A percentile compares a stretch with the other conserved stretches of the same genome.
phyloP scores from a whole-genome alignment of 176 grass and related monocot species.

The Zea mays region DNA sequence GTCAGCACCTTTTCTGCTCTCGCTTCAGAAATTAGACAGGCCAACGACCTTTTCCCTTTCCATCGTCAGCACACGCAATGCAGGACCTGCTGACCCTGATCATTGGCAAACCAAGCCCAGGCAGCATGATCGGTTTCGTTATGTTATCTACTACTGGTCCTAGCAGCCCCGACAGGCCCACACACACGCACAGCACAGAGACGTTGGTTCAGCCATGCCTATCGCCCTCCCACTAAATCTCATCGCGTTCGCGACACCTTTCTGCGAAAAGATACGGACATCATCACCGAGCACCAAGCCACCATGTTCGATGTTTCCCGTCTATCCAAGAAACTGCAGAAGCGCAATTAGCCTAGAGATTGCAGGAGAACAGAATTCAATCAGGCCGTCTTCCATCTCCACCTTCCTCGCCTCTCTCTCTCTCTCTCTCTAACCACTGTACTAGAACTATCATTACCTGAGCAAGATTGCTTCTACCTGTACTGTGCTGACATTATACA shows the following conservation, averaged over 20 bases:
- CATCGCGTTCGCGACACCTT: conserved; percentile 30
- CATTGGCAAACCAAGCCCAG: conserved; percentile 21
- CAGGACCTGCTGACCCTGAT: conserved; percentile 19
- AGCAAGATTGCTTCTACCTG: background rate
- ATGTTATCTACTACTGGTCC: conserved; percentile 36
- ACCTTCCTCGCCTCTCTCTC: conserved; percentile 14
- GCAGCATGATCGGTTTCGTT: conserved; percentile 36
- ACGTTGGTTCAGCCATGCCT: conserved; percentile 49
- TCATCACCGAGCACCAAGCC: conserved; percentile 33
- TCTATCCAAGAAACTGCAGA: conserved; percentile 33
- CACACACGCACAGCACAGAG: background rate
- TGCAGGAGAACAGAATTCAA: conserved; percentile 44
- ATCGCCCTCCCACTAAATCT: conserved; percentile 51
- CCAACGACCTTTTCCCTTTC: background rate
- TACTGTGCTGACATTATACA: conserved; percentile 40
- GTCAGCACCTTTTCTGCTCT: too few species aligned
- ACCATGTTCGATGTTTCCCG: conserved; percentile 1
- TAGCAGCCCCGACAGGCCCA: background rate
- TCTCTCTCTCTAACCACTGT: conserved; percentile 30
- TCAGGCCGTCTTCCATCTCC: conserved; percentile 27
- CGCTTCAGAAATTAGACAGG: too few species aligned
- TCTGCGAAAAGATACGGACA: conserved; percentile 36
- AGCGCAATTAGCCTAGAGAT: conserved; percentile 4
- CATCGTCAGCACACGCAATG: conserved; percentile 26
- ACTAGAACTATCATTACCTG: conserved; percentile 23